phyloP scores from a whole-genome alignment of 1,284 basidiomycete genomes.

The Rhodotorula sp. region DNA sequence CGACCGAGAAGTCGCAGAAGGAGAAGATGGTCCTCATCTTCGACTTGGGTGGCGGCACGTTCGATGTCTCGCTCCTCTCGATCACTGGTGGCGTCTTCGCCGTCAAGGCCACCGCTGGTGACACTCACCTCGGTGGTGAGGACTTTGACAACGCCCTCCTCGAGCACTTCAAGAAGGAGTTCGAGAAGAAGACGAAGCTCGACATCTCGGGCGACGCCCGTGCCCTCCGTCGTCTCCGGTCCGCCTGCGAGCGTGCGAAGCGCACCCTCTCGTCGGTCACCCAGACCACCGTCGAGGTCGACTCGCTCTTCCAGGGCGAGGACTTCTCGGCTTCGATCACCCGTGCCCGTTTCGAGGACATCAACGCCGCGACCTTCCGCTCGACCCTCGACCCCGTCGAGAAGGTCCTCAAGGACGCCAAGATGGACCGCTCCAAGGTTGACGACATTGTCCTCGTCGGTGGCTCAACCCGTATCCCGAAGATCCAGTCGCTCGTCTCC shows the following conservation, averaged over 20 bases:
- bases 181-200: conserved; percentile 70
- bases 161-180: conserved; percentile 71
- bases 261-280: conserved; percentile 95
- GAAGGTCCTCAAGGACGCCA: conserved; percentile 98
- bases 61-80: conserved; percentile 65
- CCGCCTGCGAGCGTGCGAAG: conserved; percentile 99
- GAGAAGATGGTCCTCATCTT: conserved; percentile 99
- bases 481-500: conserved; percentile 96
- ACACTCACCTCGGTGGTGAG: conserved; percentile 71
- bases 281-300: conserved; percentile 98
- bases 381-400: conserved; percentile 97
- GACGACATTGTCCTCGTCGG: conserved; percentile 99
- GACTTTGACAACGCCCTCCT: conserved; percentile 98
- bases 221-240: conserved; percentile 89
- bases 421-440: conserved; percentile 88
- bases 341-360: conserved; percentile 99
- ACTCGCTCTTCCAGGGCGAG: conserved; percentile 80
- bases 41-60: conserved; percentile 92
- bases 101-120: conserved; percentile 63
- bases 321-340: conserved; percentile 96
- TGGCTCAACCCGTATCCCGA: conserved; percentile 97
- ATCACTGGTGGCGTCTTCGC: conserved; percentile 64
- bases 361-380: conserved; percentile 91
- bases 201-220: conserved; percentile 95
- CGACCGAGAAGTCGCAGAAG: conserved; percentile 68